A percentile compares a stretch with the other conserved stretches of the same genome.
phyloP scores from a whole-genome alignment of 106 monocot species.

The Cymbidium sinense region DNA sequence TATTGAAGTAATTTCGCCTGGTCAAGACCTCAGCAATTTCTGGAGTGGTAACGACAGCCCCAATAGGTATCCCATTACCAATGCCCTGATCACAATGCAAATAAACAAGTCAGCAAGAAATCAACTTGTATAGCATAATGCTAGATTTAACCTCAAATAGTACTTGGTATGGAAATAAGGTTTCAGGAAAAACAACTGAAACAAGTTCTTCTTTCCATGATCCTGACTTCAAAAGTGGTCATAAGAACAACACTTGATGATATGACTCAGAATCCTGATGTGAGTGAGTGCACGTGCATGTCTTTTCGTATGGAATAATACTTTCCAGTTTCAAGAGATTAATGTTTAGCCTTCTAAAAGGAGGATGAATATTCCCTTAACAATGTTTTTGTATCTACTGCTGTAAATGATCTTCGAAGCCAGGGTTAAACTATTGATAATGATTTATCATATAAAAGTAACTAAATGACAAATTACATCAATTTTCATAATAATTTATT shows the following conservation, averaged over 20 bases:
- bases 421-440: background rate
- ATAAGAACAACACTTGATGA: too few relatives aligned
- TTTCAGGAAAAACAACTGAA: background rate
- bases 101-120: background rate
- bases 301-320: background rate
- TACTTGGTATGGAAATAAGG: background rate
- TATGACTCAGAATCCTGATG: background rate
- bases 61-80: slow-evolving; percentile 73
- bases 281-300: background rate
- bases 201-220: background rate
- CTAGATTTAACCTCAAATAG: background rate
- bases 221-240: too few relatives aligned
- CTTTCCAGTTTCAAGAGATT: background rate
- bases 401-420: background rate
- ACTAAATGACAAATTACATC: background rate
- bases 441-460: background rate
- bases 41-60: slow-evolving; percentile 68
- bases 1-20: slow-evolving; percentile 63
- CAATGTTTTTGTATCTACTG: background rate
- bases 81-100: slow-evolving; percentile 42
- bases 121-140: background rate
- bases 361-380: background rate
- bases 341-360: too few relatives aligned
- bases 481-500: background rate
- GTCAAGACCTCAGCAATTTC: slow-evolving; percentile 74